phyloP scores from a whole-genome alignment of 83 land plant genomes.

The Picea mariana region DNA sequence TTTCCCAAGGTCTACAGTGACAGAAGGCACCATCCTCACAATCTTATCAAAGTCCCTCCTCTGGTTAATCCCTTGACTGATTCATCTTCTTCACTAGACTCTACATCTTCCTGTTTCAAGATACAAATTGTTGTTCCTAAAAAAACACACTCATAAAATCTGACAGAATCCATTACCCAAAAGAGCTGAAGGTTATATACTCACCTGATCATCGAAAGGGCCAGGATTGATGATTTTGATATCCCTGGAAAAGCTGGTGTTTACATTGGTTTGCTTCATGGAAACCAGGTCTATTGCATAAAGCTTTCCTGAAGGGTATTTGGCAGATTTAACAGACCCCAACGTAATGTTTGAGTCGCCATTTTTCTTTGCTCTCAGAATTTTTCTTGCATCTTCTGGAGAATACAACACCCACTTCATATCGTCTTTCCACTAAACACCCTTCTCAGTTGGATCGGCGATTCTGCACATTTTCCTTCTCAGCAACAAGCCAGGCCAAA shows the following conservation, averaged over 20 bases:
- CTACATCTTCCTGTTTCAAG: too few relatives aligned
- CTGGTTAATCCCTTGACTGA: too few relatives aligned
- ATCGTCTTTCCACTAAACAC: not conserved
- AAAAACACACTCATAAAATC: too few relatives aligned
- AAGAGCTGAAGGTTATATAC: too few relatives aligned
- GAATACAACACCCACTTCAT: not conserved
- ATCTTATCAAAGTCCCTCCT: too few relatives aligned
- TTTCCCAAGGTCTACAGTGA: too few relatives aligned
- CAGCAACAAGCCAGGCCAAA: not conserved
- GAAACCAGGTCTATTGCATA: not conserved
- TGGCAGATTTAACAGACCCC: not conserved
- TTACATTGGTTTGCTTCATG: not conserved
- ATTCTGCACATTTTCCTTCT: not conserved
- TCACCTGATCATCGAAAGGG: too few relatives aligned
- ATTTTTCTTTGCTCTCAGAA: not conserved
- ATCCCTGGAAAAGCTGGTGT: not conserved
- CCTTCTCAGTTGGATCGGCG: constrained; percentile 2
- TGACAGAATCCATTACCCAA: too few relatives aligned
- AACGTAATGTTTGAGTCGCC: not conserved
- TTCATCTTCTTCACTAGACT: too few relatives aligned
- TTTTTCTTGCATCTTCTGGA: not conserved
- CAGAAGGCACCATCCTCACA: too few relatives aligned
- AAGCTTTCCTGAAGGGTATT: not conserved
- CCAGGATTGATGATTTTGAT: too few relatives aligned
- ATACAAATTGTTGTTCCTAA: too few relatives aligned